Conservation (phyloP, 148 eudicot species). For the Vaccinium darrowii region DNA sequence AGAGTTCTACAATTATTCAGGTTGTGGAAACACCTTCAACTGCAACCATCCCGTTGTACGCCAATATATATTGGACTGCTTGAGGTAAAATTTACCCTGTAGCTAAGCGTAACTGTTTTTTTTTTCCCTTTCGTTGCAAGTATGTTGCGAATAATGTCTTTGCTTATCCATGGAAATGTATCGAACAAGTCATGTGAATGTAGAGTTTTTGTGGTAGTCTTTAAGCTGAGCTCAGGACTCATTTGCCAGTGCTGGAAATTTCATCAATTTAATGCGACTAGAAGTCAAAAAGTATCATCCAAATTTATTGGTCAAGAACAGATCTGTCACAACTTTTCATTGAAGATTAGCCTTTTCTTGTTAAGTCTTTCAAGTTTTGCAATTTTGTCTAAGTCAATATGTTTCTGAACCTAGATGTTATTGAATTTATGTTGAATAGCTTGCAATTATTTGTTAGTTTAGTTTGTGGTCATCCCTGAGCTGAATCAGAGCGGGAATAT, state of each 20-base stretch:
- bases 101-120: not conserved
- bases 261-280: not conserved
- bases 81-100: conserved; percentile 52
- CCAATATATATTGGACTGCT: conserved; percentile 85
- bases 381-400: not conserved
- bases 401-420: not conserved
- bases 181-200: not conserved
- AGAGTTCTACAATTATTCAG: conserved; percentile 93
- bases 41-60: conserved; percentile 98
- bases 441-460: not conserved
- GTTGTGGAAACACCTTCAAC: conserved; percentile 97
- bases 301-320: not conserved
- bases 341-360: not conserved
- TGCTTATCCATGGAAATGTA: conserved; percentile 10
- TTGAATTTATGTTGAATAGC: not conserved
- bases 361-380: not conserved
- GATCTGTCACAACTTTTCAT: not conserved
- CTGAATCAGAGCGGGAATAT: not conserved
- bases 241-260: not conserved
- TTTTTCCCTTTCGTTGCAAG: not conserved
- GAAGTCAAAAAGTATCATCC: not conserved
- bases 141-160: not conserved
- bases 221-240: not conserved
- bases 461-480: not conserved
- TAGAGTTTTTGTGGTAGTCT: not conserved